Percentiles rank a stretch among this genome's conserved stretches.
These are phyloP conservation scores for Eimeria praecox DNA, from an alignment of 169 alveolate genomes.

Conservation along the genomic window DNA sequence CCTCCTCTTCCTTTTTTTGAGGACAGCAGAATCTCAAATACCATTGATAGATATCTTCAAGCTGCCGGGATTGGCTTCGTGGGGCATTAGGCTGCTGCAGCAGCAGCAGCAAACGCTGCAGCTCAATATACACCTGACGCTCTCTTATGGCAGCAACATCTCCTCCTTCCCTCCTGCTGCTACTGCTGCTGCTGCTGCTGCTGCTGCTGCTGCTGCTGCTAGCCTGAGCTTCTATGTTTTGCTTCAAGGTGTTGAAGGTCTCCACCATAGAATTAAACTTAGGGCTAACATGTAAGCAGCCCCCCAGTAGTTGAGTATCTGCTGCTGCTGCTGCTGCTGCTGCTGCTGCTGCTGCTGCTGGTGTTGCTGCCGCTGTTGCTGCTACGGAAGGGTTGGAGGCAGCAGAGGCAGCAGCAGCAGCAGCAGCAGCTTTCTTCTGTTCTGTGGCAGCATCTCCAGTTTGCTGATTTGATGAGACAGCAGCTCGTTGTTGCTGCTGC, in stretches of 20 bases:
- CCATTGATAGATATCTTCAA: slow-evolving; percentile 3
- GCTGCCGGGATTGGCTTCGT: slow-evolving; percentile 4
- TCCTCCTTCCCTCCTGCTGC: not conserved
- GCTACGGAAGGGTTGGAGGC: not conserved
- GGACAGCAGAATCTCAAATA: slow-evolving; percentile 12
- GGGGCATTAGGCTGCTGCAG: slow-evolving; percentile 54
- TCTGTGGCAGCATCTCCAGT: not conserved
- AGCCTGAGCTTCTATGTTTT: not conserved
- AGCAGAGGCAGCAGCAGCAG: not conserved
- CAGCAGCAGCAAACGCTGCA: slow-evolving; percentile 56
- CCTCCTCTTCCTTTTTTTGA: too few species aligned
- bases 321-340: slow-evolving; percentile 8
- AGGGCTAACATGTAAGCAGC: not conserved
- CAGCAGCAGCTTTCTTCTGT: not conserved
- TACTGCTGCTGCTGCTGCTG: not conserved
- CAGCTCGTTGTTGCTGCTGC: not conserved
- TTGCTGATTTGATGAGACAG: not conserved
- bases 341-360: slow-evolving; percentile 6
- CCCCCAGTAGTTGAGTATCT: not conserved
- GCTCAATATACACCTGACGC: not conserved
- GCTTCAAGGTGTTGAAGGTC: not conserved
- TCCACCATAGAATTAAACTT: not conserved
- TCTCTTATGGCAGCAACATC: slow-evolving; percentile 9
- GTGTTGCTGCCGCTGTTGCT: not conserved
- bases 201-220: slow-evolving; percentile 6